Base-by-base conservation (phyloP, 768 basidiomycete genomes). In the Podaxis carcinomalis region DNA sequence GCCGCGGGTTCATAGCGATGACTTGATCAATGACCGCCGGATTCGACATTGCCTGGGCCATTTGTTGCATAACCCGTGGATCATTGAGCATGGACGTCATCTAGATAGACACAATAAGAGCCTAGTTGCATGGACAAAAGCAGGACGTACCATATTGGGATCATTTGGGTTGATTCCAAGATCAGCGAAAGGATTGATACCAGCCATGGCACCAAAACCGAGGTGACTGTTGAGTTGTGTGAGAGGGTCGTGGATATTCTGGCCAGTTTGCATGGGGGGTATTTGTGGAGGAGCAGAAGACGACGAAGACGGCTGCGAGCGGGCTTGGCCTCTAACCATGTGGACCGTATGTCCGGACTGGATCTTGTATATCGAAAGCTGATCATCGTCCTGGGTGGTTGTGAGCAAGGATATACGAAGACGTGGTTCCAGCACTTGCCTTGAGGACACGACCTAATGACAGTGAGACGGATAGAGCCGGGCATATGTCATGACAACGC, bases 131-230 rank as follows among this genome's bases (percentile, higher is more conserved):
- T 32, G 5, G 50, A 28, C 32, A 62, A 21, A 56, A 7, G 35
- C 44, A 14, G 42, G 21, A 75, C 84, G 65, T 62, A 93, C 93
- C 86, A 96, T 92, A 71, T 98, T 97, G 0, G 95, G 95, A 71
- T 98, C 96, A 66, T 92, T 92, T 3, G 83, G 79, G 69, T 99
- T 99, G 47, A 96, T 53, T 1, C 95, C 96, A 84, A 96, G 86
- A 3, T 89, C 89, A 0, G 89, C 81, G 68, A 99, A 98, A 0
- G 97, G 96, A 68, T 98, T 98, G 70, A 95, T 78, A 4, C 91
- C 90, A 0, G 89, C 89, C 84, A 92, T 84, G 16, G 83, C 78
- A 1, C 92, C 93, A 65, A 87, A 92, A 0, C 88, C 91, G 72
- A 84, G 75, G 68, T 88, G 86, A 14, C 87, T 80, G 70, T 95